Evolutionary conservation across 2,329 filamentous ascomycete species (phyloP), one percentile per base, ranked within the genome.

Genomic region (Lomentospora prolificans): DNA sequence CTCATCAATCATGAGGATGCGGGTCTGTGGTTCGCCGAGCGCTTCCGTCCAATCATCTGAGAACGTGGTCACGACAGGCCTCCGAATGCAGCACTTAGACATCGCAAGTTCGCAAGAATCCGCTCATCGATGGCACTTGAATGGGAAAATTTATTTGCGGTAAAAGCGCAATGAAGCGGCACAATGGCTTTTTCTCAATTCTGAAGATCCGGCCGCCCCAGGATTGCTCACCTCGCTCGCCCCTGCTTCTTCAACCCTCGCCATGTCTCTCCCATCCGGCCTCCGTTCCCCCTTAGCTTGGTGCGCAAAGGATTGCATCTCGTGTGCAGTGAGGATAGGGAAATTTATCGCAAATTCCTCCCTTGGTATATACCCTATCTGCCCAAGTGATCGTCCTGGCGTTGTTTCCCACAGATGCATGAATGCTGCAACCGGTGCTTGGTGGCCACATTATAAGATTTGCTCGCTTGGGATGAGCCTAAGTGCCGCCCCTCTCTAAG

Each of bases 31-130:
- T 41, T 31, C 31, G 30, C 33, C 14, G 54, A 50, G 54, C 41
- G 10, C 30, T 51, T 39, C n/a, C 25, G 39, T 27, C 54, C 54
- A 56, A 56, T 56, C 54, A 56, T 51, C 54, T 51, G 6, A n/a
- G 8, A 56, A 56, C 54, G 54, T 56, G 54, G 33, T 22, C 28
- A 12, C 46, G 54, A 51, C 46, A 33, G 19, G 10, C 6, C n/a
- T 28, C 24, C 14, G 8, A 48, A 8, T 24, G 9, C 27, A 22
- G 17, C 17, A 48, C 36, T 27, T 5, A 3, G 14, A 27, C 30
- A 17, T 22, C 17, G 44, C 44, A 25, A 22, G 17, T 19, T 33
- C 30, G 12, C 12, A 33, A 33, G 12, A 33, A 33, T 33, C 30
- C 30, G 12, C 30, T 33, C 44, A 48, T 7, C 22, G 22, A 2